These are phyloP conservation scores for Laguncularia racemosa DNA, from an alignment of 345 rosid genomes.

Conservation along the genomic window DNA sequence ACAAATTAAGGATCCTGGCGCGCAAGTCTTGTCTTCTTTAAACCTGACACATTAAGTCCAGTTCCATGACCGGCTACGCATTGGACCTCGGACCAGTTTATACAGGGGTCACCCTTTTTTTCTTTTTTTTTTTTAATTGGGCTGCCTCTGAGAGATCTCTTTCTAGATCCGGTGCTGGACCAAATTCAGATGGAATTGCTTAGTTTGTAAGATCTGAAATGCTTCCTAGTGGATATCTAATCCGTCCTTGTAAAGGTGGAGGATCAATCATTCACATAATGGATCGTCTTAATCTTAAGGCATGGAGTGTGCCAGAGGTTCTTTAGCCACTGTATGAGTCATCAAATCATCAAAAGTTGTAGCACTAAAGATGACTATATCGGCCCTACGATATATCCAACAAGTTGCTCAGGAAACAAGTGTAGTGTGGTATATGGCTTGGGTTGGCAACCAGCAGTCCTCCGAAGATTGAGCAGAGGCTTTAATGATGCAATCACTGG, in stretches of 20 bases:
- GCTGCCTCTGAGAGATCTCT: conserved; percentile 99
- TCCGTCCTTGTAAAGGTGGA: conserved; percentile 97
- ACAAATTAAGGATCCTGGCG: no score
- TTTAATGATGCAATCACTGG: conserved; percentile 94
- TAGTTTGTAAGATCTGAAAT: conserved; percentile 96
- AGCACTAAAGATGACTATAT: conserved; percentile 88
- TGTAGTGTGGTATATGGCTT: conserved; percentile 88
- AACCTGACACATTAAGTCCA: no score
- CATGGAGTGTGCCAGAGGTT: conserved; percentile 99
- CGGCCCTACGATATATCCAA: conserved; percentile 71
- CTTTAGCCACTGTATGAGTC: conserved; percentile 93
- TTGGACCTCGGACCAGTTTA: no score
- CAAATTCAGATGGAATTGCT: conserved; percentile 59
- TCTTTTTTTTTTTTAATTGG: no score
- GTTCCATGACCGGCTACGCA: no score
- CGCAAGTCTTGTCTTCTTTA: no score
- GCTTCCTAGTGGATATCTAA: conserved; percentile 94
- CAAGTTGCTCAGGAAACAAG: conserved; percentile 95
- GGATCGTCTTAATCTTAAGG: conserved; percentile 95
- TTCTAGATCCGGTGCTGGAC: conserved; percentile 93
- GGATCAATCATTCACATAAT: conserved; percentile 98
- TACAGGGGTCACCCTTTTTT: no score
- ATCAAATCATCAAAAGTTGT: conserved; percentile 77
- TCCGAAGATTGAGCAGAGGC: conserved; percentile 91
- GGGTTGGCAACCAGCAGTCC: conserved; percentile 94